These are phyloP conservation scores for Russula sp. DNA, from an alignment of 768 basidiomycete genomes.

Conservation along the genomic window DNA sequence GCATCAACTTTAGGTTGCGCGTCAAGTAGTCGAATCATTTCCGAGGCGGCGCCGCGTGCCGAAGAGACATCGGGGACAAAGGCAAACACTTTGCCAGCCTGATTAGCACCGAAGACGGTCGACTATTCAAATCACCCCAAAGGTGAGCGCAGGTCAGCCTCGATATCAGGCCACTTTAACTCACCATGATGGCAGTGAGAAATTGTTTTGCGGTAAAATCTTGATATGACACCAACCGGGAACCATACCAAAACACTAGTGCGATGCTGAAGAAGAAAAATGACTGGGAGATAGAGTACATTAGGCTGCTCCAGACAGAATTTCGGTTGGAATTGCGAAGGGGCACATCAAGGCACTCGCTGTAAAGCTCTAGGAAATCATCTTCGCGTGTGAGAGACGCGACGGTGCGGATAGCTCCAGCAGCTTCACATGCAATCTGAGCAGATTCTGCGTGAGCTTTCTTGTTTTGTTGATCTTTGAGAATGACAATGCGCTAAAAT, in stretches of 20 bases:
- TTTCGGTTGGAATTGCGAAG: slow-evolving; percentile 58
- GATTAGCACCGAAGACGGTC: slow-evolving; percentile 74
- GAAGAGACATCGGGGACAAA: slow-evolving; percentile 86
- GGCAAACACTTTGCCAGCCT: slow-evolving; percentile 77
- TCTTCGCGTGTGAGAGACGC: slow-evolving; percentile 83
- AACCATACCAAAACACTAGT: slow-evolving; percentile 76
- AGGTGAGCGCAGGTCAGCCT: neutral
- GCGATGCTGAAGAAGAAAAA: slow-evolving; percentile 76
- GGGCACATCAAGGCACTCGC: slow-evolving; percentile 66
- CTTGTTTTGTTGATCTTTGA: slow-evolving; percentile 83
- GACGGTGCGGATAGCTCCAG: slow-evolving; percentile 84
- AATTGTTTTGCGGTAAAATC: slow-evolving; percentile 61
- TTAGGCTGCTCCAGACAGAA: slow-evolving; percentile 56
- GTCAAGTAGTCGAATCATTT: slow-evolving; percentile 73
- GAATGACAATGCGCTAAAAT: slow-evolving; percentile 69
- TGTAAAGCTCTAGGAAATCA: slow-evolving; percentile 65
- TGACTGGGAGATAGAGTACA: slow-evolving; percentile 73
- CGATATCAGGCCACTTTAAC: slow-evolving; percentile 28
- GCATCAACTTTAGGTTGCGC: slow-evolving; percentile 71
- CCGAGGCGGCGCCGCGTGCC: slow-evolving; percentile 68
- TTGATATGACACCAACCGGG: slow-evolving; percentile 53
- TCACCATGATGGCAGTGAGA: slow-evolving; percentile 80
- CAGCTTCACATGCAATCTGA: slow-evolving; percentile 88
- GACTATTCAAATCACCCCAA: slow-evolving; percentile 41
- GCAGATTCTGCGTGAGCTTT: slow-evolving; percentile 73